Evolutionary conservation across 139 green algal genomes (phyloP).

Genomic region (Picochlorum sp.): DNA sequence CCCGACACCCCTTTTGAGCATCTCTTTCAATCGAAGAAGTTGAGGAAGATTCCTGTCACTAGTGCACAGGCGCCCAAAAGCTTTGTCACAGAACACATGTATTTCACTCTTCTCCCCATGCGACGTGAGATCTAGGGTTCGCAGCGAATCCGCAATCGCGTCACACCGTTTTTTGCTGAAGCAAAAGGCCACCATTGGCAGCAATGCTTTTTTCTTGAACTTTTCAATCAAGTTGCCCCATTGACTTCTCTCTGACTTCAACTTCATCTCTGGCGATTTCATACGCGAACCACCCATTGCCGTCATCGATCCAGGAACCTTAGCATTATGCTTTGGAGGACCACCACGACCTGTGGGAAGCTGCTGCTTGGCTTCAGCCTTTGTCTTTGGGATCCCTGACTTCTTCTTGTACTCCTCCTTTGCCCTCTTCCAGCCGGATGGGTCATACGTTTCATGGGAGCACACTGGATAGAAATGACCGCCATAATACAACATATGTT

Average conservation of each 20-base stretch:
- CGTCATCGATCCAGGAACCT: slow-evolving; percentile 9
- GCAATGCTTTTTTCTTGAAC: slow-evolving; percentile 59
- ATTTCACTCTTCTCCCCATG: slow-evolving; percentile 66
- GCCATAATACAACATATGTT: slow-evolving; percentile 87
- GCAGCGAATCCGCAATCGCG: slow-evolving; percentile 31
- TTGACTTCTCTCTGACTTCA: slow-evolving; percentile 48
- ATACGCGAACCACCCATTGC: slow-evolving; percentile 5
- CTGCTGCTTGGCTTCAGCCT: slow-evolving; percentile 33
- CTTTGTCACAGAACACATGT: slow-evolving; percentile 37
- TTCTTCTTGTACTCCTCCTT: slow-evolving; percentile 12
- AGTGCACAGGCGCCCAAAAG: slow-evolving; percentile 56
- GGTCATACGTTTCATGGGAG: slow-evolving; percentile 13
- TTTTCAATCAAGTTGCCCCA: slow-evolving; percentile 54
- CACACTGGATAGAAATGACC: slow-evolving; percentile 55
- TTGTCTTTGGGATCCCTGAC: slow-evolving; percentile 39
- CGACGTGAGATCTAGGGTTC: slow-evolving; percentile 63
- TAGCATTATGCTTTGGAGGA: slow-evolving; percentile 11
- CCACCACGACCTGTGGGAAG: slow-evolving; percentile 44
- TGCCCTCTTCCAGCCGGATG: slow-evolving; percentile 26
- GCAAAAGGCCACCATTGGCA: slow-evolving; percentile 78
- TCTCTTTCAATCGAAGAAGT: slow-evolving; percentile 70
- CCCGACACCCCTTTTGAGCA: slow-evolving; percentile 81
- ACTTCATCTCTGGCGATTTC: slow-evolving; percentile 14
- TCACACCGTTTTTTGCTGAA: slow-evolving; percentile 84
- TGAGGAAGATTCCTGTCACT: slow-evolving; percentile 75